Evolutionary conservation across 1,139 yeast species (phyloP).

Genomic region (Arxiozyma bovina): DNA sequence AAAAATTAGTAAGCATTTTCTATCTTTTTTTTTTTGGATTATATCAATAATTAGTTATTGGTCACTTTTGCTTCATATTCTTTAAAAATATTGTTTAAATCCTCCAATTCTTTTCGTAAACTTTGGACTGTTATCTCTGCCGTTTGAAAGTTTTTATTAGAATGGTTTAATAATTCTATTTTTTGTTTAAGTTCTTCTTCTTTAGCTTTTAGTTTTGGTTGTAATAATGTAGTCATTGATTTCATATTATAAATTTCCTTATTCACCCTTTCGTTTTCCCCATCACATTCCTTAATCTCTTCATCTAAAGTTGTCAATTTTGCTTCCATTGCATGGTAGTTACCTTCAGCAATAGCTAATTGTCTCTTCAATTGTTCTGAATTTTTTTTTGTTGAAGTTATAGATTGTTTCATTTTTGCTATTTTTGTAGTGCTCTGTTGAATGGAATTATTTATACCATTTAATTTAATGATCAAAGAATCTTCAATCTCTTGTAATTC

Average conservation of each 20-base stretch:
- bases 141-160: slow-evolving; percentile 58
- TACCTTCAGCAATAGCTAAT: slow-evolving; percentile 73
- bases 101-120: slow-evolving; percentile 43
- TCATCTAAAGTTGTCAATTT: slow-evolving; percentile 56
- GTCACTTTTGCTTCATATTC: slow-evolving; percentile 15
- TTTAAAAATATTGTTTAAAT: slow-evolving; percentile 20
- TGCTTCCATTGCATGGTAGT: slow-evolving; percentile 60
- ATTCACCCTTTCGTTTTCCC: slow-evolving; percentile 44
- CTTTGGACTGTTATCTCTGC: slow-evolving; percentile 39
- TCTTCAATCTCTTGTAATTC: slow-evolving; percentile 4
- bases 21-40: background rate
- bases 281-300: slow-evolving; percentile 35
- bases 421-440: slow-evolving; percentile 56
- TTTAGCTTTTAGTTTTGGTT: slow-evolving; percentile 44
- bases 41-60: slow-evolving; percentile 6
- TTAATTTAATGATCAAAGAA: slow-evolving; percentile 8
- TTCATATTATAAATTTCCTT: slow-evolving; percentile 60
- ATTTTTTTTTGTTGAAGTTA: slow-evolving; percentile 3
- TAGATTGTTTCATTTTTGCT: slow-evolving; percentile 46
- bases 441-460: slow-evolving; percentile 30
- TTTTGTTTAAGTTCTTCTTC: slow-evolving; percentile 49
- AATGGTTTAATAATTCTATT: slow-evolving; percentile 52
- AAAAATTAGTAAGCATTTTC: no score
- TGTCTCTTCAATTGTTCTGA: slow-evolving; percentile 38
- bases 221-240: slow-evolving; percentile 55